Conservation (phyloP, 441 rosid species). For the Breynia disticha region DNA sequence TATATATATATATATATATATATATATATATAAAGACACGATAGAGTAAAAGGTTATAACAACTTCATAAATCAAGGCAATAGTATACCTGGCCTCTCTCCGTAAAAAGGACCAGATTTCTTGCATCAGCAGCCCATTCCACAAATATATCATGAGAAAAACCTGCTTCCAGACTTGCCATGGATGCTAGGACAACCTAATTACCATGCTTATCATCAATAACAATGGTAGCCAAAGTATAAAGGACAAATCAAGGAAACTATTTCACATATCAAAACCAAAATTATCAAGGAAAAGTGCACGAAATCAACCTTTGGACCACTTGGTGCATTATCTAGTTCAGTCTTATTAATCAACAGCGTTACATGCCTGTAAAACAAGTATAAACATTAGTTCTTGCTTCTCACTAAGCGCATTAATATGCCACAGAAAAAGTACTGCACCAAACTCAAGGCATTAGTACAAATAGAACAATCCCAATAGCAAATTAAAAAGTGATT, state of each 20-base stretch:
- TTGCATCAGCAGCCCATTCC: conserved; percentile 85
- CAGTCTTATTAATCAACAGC: conserved; percentile 77
- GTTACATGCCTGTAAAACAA: conserved; percentile 59
- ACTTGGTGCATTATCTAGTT: conserved; percentile 70
- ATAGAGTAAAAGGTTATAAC: neutral
- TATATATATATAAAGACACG: neutral
- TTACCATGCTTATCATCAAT: conserved; percentile 16
- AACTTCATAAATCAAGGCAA: neutral
- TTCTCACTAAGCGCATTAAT: neutral
- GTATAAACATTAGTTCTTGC: conserved; percentile 6
- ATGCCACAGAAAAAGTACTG: conserved; percentile 6
- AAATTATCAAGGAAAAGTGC: neutral
- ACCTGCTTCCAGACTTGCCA: conserved; percentile 97
- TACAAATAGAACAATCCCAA: conserved; percentile 1
- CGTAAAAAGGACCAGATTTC: conserved; percentile 81
- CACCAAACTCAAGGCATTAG: conserved; percentile 5
- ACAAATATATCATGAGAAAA: conserved; percentile 92
- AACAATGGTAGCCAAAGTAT: neutral
- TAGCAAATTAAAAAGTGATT: neutral
- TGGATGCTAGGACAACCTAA: conserved; percentile 90
- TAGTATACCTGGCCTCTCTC: conserved; percentile 87
- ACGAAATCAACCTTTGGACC: conserved; percentile 76
- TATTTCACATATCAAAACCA: no score
- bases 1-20: no score
- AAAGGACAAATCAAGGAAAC: no score